phyloP scores from a whole-genome alignment of 192 early-diverging fungal genomes.

The Coemansia sp. region DNA sequence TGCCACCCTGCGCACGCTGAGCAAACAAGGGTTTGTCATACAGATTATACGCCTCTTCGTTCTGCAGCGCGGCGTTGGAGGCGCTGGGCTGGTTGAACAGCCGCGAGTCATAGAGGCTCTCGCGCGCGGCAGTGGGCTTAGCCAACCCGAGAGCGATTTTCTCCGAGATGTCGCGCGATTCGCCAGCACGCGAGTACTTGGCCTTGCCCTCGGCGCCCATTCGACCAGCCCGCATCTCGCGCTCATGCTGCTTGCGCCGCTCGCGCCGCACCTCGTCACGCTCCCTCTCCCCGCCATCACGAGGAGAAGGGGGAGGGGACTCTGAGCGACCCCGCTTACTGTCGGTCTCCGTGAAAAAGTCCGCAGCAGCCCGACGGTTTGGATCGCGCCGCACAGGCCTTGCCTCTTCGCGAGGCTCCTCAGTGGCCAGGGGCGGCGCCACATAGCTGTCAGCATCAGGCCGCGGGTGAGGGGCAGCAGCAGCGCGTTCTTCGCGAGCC shows the following conservation, averaged over 20 bases:
- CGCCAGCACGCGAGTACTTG: conserved; percentile 61
- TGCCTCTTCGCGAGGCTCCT: conserved; percentile 9
- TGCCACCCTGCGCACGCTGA: conserved; percentile 59
- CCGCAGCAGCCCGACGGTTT: conserved; percentile 27
- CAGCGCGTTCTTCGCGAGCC: conserved; percentile 86
- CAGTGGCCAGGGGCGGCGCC: conserved; percentile 20
- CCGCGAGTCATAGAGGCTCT: conserved; percentile 92
- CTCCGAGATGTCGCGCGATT: conserved; percentile 96
- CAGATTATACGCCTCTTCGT: conserved; percentile 88
- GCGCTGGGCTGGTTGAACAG: conserved; percentile 93
- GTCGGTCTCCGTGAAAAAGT: conserved; percentile 28
- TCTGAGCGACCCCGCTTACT: conserved; percentile 8
- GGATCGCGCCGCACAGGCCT: conserved; percentile 13
- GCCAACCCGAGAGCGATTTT: conserved; percentile 97
- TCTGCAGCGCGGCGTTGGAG: conserved; percentile 83
- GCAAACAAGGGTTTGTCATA: conserved; percentile 98
- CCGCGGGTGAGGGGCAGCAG: conserved; percentile 17
- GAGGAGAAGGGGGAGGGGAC: not conserved
- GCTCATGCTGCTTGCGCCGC: conserved; percentile 80
- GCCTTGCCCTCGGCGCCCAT: conserved; percentile 90
- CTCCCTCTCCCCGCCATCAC: conserved; percentile 61
- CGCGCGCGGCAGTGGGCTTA: conserved; percentile 84
- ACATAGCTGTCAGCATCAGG: conserved; percentile 11
- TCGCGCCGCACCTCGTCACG: conserved; percentile 89
- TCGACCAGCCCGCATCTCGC: conserved; percentile 81